Percentiles rank a stretch among this genome's conserved stretches.
Evolutionary conservation across 495 filamentous ascomycete genomes (phyloP).

Genomic region (Tuber magnatum): DNA sequence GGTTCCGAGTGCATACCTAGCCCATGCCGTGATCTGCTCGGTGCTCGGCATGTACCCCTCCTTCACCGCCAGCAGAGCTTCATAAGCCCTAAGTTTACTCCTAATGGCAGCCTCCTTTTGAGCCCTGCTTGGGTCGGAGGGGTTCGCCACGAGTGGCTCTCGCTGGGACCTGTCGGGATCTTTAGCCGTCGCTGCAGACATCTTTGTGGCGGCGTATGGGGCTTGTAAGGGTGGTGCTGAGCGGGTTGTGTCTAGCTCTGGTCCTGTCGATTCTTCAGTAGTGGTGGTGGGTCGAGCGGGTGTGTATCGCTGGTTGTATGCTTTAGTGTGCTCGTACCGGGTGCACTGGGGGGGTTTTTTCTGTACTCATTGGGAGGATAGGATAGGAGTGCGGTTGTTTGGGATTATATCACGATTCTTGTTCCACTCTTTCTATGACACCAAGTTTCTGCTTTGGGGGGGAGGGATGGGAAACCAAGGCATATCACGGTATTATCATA

Average conservation of each 20-base stretch:
- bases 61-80: slow-evolving; percentile 31
- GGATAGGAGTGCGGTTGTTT: neutral
- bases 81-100: slow-evolving; percentile 35
- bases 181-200: slow-evolving; percentile 10
- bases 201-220: neutral
- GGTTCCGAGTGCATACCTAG: slow-evolving; percentile 27
- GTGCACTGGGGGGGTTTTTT: neutral
- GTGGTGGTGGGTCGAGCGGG: neutral
- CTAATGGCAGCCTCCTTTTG: slow-evolving; percentile 27
- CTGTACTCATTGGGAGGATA: neutral
- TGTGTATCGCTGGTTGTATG: neutral
- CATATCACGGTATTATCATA: neutral
- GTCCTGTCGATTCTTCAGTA: neutral
- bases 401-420: neutral
- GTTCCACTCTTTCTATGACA: neutral
- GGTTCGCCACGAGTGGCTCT: slow-evolving; percentile 20
- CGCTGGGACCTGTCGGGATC: slow-evolving; percentile 19
- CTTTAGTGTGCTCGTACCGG: neutral
- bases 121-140: slow-evolving; percentile 16
- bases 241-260: neutral
- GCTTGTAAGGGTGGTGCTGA: slow-evolving; percentile 9
- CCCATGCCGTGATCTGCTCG: slow-evolving; percentile 34
- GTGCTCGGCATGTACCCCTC: slow-evolving; percentile 36
- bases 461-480: neutral
- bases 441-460: neutral